A percentile compares a stretch with the other conserved stretches of the same genome.
Evolutionary conservation across 768 basidiomycete genomes (phyloP).

Genomic region (Amanita exitialis): DNA sequence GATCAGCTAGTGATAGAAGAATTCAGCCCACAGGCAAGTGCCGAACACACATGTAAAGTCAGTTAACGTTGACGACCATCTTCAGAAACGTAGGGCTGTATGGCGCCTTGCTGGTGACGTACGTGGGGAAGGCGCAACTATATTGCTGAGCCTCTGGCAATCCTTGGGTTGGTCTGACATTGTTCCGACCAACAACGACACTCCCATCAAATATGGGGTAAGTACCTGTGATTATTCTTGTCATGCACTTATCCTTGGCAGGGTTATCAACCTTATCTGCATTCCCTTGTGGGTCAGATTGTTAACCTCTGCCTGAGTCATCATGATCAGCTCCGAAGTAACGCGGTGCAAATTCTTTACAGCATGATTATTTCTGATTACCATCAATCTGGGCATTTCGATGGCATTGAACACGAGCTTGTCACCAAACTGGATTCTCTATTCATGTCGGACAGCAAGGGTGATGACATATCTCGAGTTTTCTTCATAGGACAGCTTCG

Average conservation of each 20-base stretch:
- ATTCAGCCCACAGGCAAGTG: slow-evolving; percentile 77
- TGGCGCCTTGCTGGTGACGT: slow-evolving; percentile 97
- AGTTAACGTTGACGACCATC: slow-evolving; percentile 5
- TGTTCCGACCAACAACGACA: slow-evolving; percentile 37
- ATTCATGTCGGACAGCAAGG: slow-evolving; percentile 90
- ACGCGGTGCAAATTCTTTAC: slow-evolving; percentile 87
- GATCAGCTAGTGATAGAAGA: slow-evolving; percentile 92
- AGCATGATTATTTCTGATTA: slow-evolving; percentile 95
- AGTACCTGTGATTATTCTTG: slow-evolving; percentile 16
- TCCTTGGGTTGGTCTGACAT: slow-evolving; percentile 73
- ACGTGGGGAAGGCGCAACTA: slow-evolving; percentile 80
- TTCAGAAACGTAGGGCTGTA: slow-evolving; percentile 85
- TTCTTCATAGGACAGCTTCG: slow-evolving; percentile 91
- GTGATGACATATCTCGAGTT: slow-evolving; percentile 82
- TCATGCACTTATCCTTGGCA: slow-evolving; percentile 19
- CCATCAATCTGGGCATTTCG: slow-evolving; percentile 75
- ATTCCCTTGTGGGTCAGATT: slow-evolving; percentile 78
- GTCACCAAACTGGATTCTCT: slow-evolving; percentile 85
- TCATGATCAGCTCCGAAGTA: slow-evolving; percentile 84
- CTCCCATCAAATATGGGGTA: slow-evolving; percentile 61
- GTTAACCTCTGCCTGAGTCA: slow-evolving; percentile 91
- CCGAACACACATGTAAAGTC: slow-evolving; percentile 1
- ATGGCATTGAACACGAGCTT: slow-evolving; percentile 84
- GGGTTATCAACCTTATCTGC: slow-evolving; percentile 81
- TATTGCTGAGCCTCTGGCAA: slow-evolving; percentile 77